phyloP scores from a whole-genome alignment of 345 rosid species.

The Salix viminalis region DNA sequence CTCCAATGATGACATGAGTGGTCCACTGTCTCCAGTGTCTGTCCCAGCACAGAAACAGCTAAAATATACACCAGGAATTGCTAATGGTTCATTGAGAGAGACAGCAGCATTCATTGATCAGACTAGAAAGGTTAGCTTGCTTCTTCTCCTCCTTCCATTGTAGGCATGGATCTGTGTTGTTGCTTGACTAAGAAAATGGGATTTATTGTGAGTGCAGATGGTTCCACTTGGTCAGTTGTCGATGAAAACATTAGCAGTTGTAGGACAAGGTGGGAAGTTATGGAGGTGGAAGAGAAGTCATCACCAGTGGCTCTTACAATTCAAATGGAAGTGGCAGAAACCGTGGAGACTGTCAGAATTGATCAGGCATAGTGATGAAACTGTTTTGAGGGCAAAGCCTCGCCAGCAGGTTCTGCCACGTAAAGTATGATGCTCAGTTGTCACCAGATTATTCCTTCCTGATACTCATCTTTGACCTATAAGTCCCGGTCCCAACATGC shows the following conservation, averaged over 20 bases:
- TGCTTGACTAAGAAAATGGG: conserved; percentile 10
- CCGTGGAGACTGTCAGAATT: conserved; percentile 97
- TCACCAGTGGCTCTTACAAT: conserved; percentile 94
- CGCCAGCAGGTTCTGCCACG: conserved; percentile 49
- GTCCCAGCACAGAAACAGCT: conserved; percentile 92
- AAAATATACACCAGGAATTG: conserved; percentile 83
- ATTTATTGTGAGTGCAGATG: conserved; percentile 55
- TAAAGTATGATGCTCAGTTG: conserved; percentile 25
- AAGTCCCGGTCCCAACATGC: conserved; percentile 21
- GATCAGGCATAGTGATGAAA: conserved; percentile 87
- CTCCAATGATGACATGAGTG: conserved; percentile 49
- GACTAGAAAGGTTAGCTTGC: conserved; percentile 55
- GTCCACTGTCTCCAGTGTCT: conserved; percentile 63
- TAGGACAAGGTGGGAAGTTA: conserved; percentile 78
- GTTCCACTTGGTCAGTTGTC: conserved; percentile 77
- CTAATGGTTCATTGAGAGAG: conserved; percentile 56
- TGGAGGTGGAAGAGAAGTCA: conserved; percentile 99
- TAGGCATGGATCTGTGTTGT: background rate
- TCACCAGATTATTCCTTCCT: conserved; percentile 16
- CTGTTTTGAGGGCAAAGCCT: conserved; percentile 59
- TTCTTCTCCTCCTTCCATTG: conserved; percentile 3
- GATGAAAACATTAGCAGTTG: conserved; percentile 56
- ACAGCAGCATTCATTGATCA: conserved; percentile 61
- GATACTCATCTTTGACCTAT: conserved; percentile 26
- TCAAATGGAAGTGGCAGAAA: conserved; percentile 99